Evolutionary conservation across 306 rosid species (phyloP).

Genomic region (Corylus heterophylla): DNA sequence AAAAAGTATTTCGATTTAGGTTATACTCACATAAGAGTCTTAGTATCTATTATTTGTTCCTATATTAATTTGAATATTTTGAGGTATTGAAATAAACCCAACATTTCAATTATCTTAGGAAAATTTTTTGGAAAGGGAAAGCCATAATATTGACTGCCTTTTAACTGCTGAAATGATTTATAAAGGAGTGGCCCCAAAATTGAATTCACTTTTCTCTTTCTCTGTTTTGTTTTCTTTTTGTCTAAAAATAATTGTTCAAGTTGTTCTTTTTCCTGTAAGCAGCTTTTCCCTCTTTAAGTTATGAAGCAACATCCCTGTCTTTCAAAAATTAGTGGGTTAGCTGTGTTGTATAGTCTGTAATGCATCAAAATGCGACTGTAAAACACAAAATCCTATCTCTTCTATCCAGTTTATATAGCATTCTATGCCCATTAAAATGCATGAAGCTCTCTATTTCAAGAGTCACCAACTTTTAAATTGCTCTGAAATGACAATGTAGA

Average conservation of each 20-base stretch:
- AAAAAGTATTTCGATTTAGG: neutral
- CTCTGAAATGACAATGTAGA: slow-evolving; percentile 4
- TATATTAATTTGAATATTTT: neutral
- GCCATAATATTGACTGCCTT: neutral
- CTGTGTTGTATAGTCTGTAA: neutral
- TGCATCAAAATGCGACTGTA: slow-evolving; percentile 5
- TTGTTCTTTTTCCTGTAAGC: neutral
- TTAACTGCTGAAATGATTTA: slow-evolving; percentile 3
- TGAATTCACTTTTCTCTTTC: neutral
- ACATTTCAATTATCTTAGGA: neutral
- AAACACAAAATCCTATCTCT: slow-evolving; percentile 6
- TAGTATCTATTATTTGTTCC: neutral
- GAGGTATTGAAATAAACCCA: neutral
- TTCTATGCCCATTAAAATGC: slow-evolving; percentile 6
- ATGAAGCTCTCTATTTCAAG: slow-evolving; percentile 7
- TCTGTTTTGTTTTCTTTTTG: too few relatives aligned
- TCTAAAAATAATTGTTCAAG: neutral
- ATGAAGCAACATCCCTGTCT: neutral
- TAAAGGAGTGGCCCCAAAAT: neutral
- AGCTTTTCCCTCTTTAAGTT: neutral
- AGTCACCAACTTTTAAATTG: neutral
- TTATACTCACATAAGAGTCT: neutral
- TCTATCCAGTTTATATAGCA: slow-evolving; percentile 8
- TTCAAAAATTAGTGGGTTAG: neutral
- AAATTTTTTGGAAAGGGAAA: neutral